A percentile compares a stretch with the other conserved stretches of the same genome.
Evolutionary conservation across 2,329 filamentous ascomycete genomes (phyloP).

Genomic region (Aureobasidium sp.): DNA sequence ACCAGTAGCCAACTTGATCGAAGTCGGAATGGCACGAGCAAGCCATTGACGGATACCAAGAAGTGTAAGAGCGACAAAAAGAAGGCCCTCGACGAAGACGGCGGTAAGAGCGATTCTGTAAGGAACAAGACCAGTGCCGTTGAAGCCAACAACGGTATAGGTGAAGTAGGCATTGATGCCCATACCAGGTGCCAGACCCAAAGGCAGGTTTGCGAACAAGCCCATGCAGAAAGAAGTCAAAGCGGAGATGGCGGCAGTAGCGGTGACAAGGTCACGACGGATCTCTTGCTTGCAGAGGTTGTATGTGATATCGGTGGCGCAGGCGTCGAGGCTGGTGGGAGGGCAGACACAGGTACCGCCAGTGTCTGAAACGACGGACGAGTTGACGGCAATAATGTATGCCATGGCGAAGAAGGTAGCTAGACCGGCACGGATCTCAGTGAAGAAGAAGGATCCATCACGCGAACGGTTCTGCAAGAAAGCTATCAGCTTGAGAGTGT

Average conservation of each 20-base stretch:
- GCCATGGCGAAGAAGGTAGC: constrained; percentile 65
- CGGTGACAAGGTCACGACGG: constrained; percentile 73
- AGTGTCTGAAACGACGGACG: constrained; percentile 57
- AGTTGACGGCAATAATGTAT: constrained; percentile 65
- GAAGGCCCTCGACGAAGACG: constrained; percentile 80
- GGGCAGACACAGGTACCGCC: constrained; percentile 72
- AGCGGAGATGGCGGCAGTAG: constrained; percentile 73
- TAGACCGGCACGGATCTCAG: constrained; percentile 73
- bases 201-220: constrained; percentile 57
- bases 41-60: constrained; percentile 83
- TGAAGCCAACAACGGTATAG: constrained; percentile 69
- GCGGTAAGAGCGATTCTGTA: constrained; percentile 73
- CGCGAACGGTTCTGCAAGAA: constrained; percentile 53
- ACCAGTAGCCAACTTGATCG: constrained; percentile 79
- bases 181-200: constrained; percentile 63
- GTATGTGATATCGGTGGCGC: constrained; percentile 51
- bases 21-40: constrained; percentile 70
- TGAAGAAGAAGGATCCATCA: constrained; percentile 69
- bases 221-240: constrained; percentile 79
- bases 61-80: constrained; percentile 73
- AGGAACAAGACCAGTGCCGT: constrained; percentile 64
- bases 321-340: constrained; percentile 41
- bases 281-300: constrained; percentile 53
- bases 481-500: constrained; percentile 16
- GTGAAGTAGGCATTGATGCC: constrained; percentile 83